These are phyloP conservation scores for Pistacia vera DNA, from an alignment of 345 rosid species.

Conservation along the genomic window DNA sequence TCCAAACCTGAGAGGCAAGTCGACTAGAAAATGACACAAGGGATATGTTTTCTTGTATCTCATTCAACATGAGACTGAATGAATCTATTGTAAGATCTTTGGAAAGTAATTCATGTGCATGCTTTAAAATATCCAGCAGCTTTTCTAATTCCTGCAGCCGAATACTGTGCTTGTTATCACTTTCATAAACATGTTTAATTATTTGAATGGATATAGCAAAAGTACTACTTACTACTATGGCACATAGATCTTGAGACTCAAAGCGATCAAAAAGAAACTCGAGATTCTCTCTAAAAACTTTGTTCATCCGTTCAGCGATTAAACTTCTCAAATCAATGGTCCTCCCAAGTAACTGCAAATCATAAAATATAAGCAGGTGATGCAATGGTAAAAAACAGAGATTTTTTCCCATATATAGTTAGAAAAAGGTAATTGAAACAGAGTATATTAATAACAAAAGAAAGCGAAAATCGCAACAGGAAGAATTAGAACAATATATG, in stretches of 20 bases:
- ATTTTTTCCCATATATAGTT: conserved; percentile 3
- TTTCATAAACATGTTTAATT: conserved; percentile 6
- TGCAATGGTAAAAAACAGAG: conserved; percentile 2
- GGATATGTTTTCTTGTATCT: conserved; percentile 96
- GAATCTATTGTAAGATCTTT: conserved; percentile 82
- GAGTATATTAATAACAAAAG: background rate
- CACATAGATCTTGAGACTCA: conserved; percentile 95
- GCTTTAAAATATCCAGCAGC: conserved; percentile 74
- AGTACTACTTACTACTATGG: conserved; percentile 67
- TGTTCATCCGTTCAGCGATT: conserved; percentile 88
- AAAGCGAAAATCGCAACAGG: background rate
- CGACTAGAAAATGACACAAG: conserved; percentile 96
- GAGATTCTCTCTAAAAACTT: conserved; percentile 90
- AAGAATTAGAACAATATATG: background rate
- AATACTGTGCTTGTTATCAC: conserved; percentile 17
- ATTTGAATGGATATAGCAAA: conserved; percentile 7
- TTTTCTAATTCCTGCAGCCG: conserved; percentile 86
- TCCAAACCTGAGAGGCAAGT: conserved; percentile 91
- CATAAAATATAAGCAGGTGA: conserved; percentile 25
- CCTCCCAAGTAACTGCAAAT: conserved; percentile 88
- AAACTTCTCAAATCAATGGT: conserved; percentile 86
- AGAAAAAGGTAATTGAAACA: background rate
- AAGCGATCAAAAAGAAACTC: conserved; percentile 96
- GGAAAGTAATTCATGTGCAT: conserved; percentile 79
- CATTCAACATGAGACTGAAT: conserved; percentile 82